Evolutionary conservation across 1,139 yeast genomes (phyloP).

Genomic region (Pichia kudriavzevii): DNA sequence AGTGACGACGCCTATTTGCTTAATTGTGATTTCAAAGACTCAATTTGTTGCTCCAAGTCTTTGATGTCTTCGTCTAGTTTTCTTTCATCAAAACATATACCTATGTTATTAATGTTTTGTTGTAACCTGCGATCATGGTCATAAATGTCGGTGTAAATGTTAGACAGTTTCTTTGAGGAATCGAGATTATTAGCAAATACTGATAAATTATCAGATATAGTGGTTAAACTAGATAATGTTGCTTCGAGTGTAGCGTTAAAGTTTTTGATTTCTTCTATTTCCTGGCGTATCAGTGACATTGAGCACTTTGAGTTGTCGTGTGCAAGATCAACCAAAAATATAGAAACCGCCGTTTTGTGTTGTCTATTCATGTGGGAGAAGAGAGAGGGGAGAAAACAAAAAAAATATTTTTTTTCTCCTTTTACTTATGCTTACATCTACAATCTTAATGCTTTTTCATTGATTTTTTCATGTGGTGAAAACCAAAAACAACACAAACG

Average conservation of each 20-base stretch:
- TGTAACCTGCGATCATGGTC: constrained; percentile 3
- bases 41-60: not conserved
- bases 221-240: constrained; percentile 1
- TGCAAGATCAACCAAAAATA: too few species aligned
- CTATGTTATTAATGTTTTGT: not conserved
- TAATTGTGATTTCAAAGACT: too few species aligned
- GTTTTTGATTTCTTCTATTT: too few species aligned
- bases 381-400: too few species aligned
- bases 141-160: constrained; percentile 9
- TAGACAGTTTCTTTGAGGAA: constrained; percentile 7
- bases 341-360: too few species aligned
- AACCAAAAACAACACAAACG: not conserved
- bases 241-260: constrained; percentile 3
- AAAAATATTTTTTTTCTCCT: too few species aligned
- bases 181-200: constrained; percentile 1
- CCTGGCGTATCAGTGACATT: too few species aligned
- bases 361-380: too few species aligned
- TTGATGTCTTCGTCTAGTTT: constrained; percentile 1
- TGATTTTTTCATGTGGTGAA: not conserved
- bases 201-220: constrained; percentile 3
- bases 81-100: not conserved
- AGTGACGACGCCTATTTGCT: too few species aligned
- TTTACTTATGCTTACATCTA: too few species aligned
- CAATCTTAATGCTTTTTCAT: too few species aligned
- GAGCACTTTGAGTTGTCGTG: too few species aligned